These are phyloP conservation scores for Pleodorina starrii DNA, from an alignment of 139 green algal species.

Conservation along the genomic window DNA sequence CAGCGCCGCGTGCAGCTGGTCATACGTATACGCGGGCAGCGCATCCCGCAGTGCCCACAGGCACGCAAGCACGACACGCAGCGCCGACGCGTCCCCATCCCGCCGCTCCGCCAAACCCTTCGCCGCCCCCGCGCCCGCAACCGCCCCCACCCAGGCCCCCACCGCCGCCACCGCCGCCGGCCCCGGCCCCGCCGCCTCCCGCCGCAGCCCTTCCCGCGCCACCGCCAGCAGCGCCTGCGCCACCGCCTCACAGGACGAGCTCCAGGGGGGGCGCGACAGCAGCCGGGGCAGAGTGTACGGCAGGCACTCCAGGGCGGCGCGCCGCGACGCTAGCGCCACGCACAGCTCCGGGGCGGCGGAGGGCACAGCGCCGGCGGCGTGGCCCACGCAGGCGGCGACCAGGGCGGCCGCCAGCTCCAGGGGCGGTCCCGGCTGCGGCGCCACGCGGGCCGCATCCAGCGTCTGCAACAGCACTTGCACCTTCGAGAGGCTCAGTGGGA, in stretches of 20 bases:
- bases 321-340: neutral
- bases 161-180: neutral
- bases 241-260: constrained; percentile 23
- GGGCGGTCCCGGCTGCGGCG: neutral
- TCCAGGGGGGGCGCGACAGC: constrained; percentile 27
- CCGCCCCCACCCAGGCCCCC: neutral
- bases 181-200: neutral
- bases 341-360: constrained; percentile 7
- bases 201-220: constrained; percentile 10
- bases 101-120: neutral
- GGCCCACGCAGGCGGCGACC: neutral
- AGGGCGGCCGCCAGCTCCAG: constrained; percentile 27
- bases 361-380: neutral
- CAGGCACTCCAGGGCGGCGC: neutral
- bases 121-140: neutral
- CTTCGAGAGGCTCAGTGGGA: neutral
- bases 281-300: constrained; percentile 41
- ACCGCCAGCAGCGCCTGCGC: constrained; percentile 36
- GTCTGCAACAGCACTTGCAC: constrained; percentile 49
- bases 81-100: neutral
- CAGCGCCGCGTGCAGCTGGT: constrained; percentile 14
- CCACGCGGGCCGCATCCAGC: constrained; percentile 4
- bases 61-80: constrained; percentile 17
- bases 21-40: constrained; percentile 39
- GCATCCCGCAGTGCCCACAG: constrained; percentile 35